A percentile compares a stretch with the other conserved stretches of the same genome.
phyloP scores from a whole-genome alignment of 2,329 filamentous ascomycete genomes.

The Sporothrix globosa region DNA sequence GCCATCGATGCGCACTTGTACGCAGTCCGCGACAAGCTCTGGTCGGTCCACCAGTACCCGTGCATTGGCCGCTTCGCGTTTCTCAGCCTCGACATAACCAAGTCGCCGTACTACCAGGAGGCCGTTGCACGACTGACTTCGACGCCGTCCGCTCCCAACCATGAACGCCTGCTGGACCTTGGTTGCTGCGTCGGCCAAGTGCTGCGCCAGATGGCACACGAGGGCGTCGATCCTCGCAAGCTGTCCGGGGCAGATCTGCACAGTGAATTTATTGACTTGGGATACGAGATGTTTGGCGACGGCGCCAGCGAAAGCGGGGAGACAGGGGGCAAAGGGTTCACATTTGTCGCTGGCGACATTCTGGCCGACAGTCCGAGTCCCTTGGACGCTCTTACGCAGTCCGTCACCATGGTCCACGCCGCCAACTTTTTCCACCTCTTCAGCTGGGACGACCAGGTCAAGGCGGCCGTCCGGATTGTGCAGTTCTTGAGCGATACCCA shows the following conservation, averaged over 20 bases:
- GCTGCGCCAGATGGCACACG: slow-evolving; percentile 69
- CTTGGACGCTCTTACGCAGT: slow-evolving; percentile 34
- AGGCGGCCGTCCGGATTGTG: slow-evolving; percentile 37
- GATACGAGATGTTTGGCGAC: slow-evolving; percentile 44
- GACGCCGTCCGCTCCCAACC: neutral
- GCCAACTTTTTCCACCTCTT: slow-evolving; percentile 44
- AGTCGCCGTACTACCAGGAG: slow-evolving; percentile 40
- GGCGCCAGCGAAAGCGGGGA: slow-evolving; percentile 30
- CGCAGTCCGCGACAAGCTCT: slow-evolving; percentile 43
- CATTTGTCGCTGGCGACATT: slow-evolving; percentile 40
- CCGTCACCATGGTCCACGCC: slow-evolving; percentile 40
- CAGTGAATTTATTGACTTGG: slow-evolving; percentile 42
- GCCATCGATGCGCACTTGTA: slow-evolving; percentile 36
- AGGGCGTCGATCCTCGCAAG: slow-evolving; percentile 80
- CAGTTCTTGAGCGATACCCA: slow-evolving; percentile 33
- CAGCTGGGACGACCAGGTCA: slow-evolving; percentile 39
- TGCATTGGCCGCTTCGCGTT: slow-evolving; percentile 48
- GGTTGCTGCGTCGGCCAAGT: slow-evolving; percentile 52
- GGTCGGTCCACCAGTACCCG: slow-evolving; percentile 44
- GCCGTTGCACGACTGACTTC: slow-evolving; percentile 39
- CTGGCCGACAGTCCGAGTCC: slow-evolving; percentile 34
- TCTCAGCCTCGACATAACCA: slow-evolving; percentile 43
- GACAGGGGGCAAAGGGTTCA: neutral
- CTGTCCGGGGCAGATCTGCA: slow-evolving; percentile 48
- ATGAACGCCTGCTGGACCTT: slow-evolving; percentile 44